Conservation (phyloP, 306 rosid genomes). For the Cucurbita ficifolia region DNA sequence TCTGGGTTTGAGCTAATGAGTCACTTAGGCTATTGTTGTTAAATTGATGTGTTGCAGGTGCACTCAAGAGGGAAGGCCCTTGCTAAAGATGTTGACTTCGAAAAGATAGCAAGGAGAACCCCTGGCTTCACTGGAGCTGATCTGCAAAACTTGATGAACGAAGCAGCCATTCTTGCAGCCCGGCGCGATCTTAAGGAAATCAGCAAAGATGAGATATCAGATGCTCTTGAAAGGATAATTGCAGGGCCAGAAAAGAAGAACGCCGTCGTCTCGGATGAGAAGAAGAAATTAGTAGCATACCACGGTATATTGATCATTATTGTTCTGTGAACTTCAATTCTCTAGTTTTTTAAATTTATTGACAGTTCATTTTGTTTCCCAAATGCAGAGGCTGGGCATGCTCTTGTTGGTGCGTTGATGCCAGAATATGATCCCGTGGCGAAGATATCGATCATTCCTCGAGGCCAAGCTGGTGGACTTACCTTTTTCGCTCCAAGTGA, state of each 20-base stretch:
- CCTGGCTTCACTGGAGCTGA: conserved; percentile 87
- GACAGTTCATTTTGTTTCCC: neutral
- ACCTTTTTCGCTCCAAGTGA: conserved; percentile 58
- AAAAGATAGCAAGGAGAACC: conserved; percentile 89
- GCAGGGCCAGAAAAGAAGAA: conserved; percentile 99
- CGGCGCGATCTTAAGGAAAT: conserved; percentile 97
- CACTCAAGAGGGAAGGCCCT: conserved; percentile 80
- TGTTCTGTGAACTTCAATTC: neutral
- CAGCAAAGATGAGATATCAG: conserved; percentile 94
- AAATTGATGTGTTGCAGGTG: conserved; percentile 26
- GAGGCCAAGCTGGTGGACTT: conserved; percentile 70
- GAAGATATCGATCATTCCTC: conserved; percentile 91
- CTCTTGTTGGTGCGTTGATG: conserved; percentile 58
- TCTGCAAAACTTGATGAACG: conserved; percentile 87
- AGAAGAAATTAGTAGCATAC: conserved; percentile 87
- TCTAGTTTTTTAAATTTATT: neutral
- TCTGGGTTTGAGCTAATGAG: neutral
- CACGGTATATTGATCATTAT: conserved; percentile 24
- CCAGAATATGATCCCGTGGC: conserved; percentile 75
- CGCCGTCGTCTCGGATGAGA: conserved; percentile 90
- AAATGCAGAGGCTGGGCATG: conserved; percentile 94
- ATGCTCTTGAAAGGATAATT: conserved; percentile 89
- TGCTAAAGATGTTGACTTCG: conserved; percentile 94
- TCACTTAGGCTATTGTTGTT: neutral
- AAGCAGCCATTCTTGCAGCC: conserved; percentile 98